Base-by-base conservation (phyloP, 2,329 filamentous ascomycete species). In the Aphanoascus verrucosus region DNA sequence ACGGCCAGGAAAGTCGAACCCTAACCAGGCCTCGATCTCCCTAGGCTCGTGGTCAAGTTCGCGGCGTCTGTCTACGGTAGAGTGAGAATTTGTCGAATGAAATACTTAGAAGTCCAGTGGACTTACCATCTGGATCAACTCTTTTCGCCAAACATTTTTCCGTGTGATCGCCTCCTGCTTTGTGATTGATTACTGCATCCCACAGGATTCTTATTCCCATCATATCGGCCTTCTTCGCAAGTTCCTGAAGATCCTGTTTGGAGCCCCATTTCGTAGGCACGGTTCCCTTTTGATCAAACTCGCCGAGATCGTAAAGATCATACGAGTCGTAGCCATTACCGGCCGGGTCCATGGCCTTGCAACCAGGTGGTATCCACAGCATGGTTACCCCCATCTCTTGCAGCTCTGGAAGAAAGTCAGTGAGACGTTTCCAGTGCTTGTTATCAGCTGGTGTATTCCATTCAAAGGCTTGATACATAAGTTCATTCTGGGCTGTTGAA, bases 101-200 rank as follows among this genome's bases (percentile, higher is more conserved):
- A 17, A 5, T 15, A 19, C 28, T 23, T 7, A n/a, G 1, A 23
- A 8, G 28, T 17, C 28, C 11, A 43, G 43, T 37, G 9, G 14
- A 55, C 59, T 52, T 58, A 72, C 72, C 57, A 53, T 79, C 65
- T 0, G 71, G 65, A 62, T 87, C 77, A 20, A 87, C 84, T 64
- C 83, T 81, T 43, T 84, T 74, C 1, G 80, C 82, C 55, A 71
- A 69, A 54, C 77, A 83, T 52, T 76, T 76, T 63, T 87, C 84
- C 23, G 76, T 81, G 49, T 73, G 73, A 63, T 88, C 84, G 5
- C 81, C 84, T 1, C 77, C 83, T 2, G 83, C 82, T 64, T 84
- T 86, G 64, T 87, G 84, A 61, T 86, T 88, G 43, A 87, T 69
- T 5, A 88, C 83, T 1, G 82, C 80, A 64, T 87, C 84, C 75